Evolutionary conservation across 345 rosid species (phyloP).

Genomic region (Syzygium grande): DNA sequence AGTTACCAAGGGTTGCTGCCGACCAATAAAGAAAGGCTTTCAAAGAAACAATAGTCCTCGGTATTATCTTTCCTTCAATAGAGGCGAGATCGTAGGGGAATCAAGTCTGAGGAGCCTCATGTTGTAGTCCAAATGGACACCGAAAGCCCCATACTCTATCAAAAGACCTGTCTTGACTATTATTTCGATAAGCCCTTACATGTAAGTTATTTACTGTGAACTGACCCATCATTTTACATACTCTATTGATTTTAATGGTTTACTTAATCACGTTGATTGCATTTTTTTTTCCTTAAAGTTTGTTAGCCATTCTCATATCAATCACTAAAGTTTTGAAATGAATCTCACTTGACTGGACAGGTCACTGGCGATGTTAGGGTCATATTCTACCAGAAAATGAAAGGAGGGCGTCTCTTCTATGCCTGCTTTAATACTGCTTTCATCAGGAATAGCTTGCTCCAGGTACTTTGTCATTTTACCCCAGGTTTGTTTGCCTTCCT

Average conservation of each 20-base stretch:
- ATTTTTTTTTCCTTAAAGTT: neutral
- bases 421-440: constrained; percentile 87
- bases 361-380: constrained; percentile 71
- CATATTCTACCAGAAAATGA: constrained; percentile 81
- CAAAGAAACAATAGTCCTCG: constrained; percentile 46
- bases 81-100: constrained; percentile 22
- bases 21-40: constrained; percentile 52
- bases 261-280: neutral
- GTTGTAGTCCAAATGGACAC: constrained; percentile 93
- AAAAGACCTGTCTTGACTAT: constrained; percentile 77
- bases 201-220: constrained; percentile 23
- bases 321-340: neutral
- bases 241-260: neutral
- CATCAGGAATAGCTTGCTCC: constrained; percentile 70
- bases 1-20: constrained; percentile 56
- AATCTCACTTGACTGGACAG: constrained; percentile 15
- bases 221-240: neutral
- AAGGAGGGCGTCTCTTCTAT: constrained; percentile 83
- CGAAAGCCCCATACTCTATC: constrained; percentile 68
- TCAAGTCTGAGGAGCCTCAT: constrained; percentile 31
- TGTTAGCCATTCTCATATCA: neutral
- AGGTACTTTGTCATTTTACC: constrained; percentile 32
- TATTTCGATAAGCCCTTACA: constrained; percentile 60
- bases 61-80: constrained; percentile 53
- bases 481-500: neutral